Conservation (phyloP, 768 basidiomycete species). For the Leucocoprinus birnbaumii region DNA sequence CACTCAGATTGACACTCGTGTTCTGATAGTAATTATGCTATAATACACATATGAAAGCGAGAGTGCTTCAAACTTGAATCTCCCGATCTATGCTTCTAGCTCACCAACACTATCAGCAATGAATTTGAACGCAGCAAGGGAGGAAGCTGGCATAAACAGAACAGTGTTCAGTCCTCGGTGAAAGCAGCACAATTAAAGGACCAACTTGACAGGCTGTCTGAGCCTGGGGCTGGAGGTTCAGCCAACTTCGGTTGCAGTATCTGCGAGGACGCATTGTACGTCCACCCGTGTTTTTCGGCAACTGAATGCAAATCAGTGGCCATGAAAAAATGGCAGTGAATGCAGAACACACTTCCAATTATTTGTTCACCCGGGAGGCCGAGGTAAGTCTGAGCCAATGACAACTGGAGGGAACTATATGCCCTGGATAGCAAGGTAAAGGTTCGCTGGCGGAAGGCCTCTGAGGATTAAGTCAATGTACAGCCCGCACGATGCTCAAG, state of each 20-base stretch:
- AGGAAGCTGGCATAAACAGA: slow-evolving; percentile 30
- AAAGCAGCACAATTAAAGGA: slow-evolving; percentile 11
- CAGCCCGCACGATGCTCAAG: not conserved
- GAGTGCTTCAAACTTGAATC: no score
- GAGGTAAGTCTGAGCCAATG: slow-evolving; percentile 55
- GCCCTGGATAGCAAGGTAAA: slow-evolving; percentile 56
- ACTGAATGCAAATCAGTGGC: slow-evolving; percentile 25
- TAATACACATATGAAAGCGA: no score
- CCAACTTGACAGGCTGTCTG: slow-evolving; percentile 1
- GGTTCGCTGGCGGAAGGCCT: slow-evolving; percentile 55
- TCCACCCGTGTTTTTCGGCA: slow-evolving; percentile 45
- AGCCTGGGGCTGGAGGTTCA: not conserved
- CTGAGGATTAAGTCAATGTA: slow-evolving; percentile 29
- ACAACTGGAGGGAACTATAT: slow-evolving; percentile 58
- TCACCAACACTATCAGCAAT: slow-evolving; percentile 54
- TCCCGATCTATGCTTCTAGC: slow-evolving; percentile 31
- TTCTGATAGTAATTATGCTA: no score
- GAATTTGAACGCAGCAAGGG: slow-evolving; percentile 44
- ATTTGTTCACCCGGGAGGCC: slow-evolving; percentile 41
- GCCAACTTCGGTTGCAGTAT: slow-evolving; percentile 37
- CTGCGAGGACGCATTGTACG: slow-evolving; percentile 42
- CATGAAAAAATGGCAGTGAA: not conserved
- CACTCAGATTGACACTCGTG: not conserved
- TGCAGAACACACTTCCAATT: slow-evolving; percentile 28
- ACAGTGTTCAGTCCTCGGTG: not conserved